These are phyloP conservation scores for Colletotrichum tofieldiae DNA, from an alignment of 2,329 filamentous ascomycete genomes.

Conservation along the genomic window DNA sequence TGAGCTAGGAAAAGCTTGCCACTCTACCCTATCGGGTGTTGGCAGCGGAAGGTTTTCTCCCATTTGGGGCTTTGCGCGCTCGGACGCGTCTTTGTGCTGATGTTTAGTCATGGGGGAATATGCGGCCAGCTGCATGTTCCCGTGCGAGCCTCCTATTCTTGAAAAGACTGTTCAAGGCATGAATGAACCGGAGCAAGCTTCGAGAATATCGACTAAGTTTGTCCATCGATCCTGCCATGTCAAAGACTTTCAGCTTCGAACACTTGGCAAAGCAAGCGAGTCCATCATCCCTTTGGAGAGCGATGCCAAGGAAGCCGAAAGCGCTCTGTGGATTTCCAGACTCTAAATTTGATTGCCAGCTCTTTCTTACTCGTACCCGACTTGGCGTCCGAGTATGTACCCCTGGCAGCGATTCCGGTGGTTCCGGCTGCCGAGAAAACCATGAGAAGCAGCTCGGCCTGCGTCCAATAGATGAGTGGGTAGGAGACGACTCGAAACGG, in stretches of 20 bases:
- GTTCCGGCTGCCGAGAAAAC: conserved; percentile 40
- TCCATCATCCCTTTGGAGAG: not conserved
- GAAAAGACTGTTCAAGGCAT: conserved; percentile 13
- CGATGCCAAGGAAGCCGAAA: not conserved
- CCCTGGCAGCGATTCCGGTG: conserved; percentile 29
- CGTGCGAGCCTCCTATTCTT: conserved; percentile 19
- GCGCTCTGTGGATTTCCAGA: conserved; percentile 23
- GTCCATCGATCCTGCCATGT: not conserved
- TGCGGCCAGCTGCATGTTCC: conserved; percentile 5
- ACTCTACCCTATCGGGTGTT: not conserved
- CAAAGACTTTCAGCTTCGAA: conserved; percentile 2
- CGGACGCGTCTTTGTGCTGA: conserved; percentile 32
- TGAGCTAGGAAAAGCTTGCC: not conserved
- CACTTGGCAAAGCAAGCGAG: not conserved
- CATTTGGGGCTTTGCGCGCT: conserved; percentile 6
- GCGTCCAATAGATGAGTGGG: conserved; percentile 20
- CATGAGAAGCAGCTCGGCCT: not conserved
- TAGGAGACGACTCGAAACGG: not conserved
- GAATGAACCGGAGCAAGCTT: not conserved
- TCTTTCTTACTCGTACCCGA: conserved; percentile 6
- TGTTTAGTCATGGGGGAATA: conserved; percentile 1
- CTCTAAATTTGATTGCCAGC: conserved; percentile 17
- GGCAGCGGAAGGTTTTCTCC: conserved; percentile 2
- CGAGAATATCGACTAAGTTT: not conserved
- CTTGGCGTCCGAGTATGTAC: conserved; percentile 14